Conservation (phyloP, 2,329 filamentous ascomycete genomes). For the Penicillium hordei region DNA sequence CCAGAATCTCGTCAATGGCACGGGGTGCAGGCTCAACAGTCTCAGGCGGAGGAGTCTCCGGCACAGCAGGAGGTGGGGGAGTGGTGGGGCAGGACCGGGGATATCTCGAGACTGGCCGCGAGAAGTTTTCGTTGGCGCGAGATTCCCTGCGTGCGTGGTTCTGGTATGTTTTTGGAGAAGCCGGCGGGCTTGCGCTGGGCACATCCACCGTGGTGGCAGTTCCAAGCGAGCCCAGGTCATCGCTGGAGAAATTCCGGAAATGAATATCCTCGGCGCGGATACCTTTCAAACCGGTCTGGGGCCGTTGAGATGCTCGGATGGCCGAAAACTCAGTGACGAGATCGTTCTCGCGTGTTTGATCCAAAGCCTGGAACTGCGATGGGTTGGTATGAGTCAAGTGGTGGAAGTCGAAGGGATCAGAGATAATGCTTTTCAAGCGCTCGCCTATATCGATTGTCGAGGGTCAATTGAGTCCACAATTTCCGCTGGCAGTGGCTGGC, state of each 20-base stretch:
- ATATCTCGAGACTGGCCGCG: conserved; percentile 50
- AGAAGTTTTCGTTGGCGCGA: conserved; percentile 55
- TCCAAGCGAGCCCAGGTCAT: conserved; percentile 28
- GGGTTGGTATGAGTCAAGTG: conserved; percentile 62
- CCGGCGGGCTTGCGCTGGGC: conserved; percentile 32
- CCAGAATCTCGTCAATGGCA: conserved; percentile 44
- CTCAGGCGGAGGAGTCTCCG: conserved; percentile 34
- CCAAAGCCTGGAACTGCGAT: conserved; percentile 54
- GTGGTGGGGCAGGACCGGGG: conserved; percentile 42
- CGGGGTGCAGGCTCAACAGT: conserved; percentile 37
- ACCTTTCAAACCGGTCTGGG: conserved; percentile 51
- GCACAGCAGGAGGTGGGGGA: conserved; percentile 41
- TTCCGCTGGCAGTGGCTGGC: background rate
- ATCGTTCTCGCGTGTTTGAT: conserved; percentile 52
- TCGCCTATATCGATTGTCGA: conserved; percentile 32
- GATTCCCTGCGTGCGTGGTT: conserved; percentile 33
- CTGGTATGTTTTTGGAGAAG: conserved; percentile 29
- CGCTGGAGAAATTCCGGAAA: conserved; percentile 36
- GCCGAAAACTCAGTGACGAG: conserved; percentile 56
- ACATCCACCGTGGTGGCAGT: conserved; percentile 26
- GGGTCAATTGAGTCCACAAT: conserved; percentile 3
- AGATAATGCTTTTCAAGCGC: conserved; percentile 54
- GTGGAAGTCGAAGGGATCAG: conserved; percentile 64
- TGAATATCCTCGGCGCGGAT: conserved; percentile 53
- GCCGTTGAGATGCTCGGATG: conserved; percentile 54